A percentile compares a stretch with the other conserved stretches of the same genome.
phyloP scores from a whole-genome alignment of 768 basidiomycete genomes.

The Coprinopsis strossmayeri region DNA sequence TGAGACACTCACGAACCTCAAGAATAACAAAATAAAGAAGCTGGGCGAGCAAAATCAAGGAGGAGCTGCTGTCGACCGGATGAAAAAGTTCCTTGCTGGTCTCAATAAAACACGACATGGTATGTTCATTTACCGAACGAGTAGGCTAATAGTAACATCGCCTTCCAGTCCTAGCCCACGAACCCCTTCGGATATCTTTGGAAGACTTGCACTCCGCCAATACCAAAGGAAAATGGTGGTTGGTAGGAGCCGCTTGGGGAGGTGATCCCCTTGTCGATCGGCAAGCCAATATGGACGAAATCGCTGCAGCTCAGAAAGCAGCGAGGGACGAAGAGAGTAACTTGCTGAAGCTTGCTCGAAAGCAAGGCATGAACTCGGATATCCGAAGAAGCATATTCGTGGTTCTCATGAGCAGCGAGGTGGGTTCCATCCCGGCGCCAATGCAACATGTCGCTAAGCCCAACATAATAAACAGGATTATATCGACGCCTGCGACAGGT shows the following conservation, averaged over 20 bases:
- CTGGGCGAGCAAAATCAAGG: constrained; percentile 56
- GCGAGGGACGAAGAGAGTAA: constrained; percentile 25
- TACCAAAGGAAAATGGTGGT: constrained; percentile 96
- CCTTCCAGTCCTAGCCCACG: constrained; percentile 67
- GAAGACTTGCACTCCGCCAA: constrained; percentile 81
- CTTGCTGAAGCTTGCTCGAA: constrained; percentile 76
- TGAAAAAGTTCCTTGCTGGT: constrained; percentile 82
- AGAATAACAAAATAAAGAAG: constrained; percentile 81
- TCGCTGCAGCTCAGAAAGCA: constrained; percentile 16
- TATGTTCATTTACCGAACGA: constrained; percentile 21
- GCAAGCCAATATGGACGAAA: constrained; percentile 30
- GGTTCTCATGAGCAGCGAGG: constrained; percentile 93
- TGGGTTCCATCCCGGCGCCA: constrained; percentile 29
- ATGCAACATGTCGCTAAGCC: not conserved
- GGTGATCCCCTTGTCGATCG: constrained; percentile 86
- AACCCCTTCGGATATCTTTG: constrained; percentile 80
- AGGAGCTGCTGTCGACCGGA: constrained; percentile 68
- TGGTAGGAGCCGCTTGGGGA: constrained; percentile 93
- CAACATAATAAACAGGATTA: constrained; percentile 61
- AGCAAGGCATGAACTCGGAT: constrained; percentile 99
- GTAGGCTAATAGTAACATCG: not conserved
- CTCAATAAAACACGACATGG: constrained; percentile 75
- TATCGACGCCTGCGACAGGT: constrained; percentile 89
- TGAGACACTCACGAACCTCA: constrained; percentile 86
- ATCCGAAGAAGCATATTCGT: constrained; percentile 88